These are phyloP conservation scores for Lepiota venenata DNA, from an alignment of 768 basidiomycete genomes.

Conservation along the genomic window DNA sequence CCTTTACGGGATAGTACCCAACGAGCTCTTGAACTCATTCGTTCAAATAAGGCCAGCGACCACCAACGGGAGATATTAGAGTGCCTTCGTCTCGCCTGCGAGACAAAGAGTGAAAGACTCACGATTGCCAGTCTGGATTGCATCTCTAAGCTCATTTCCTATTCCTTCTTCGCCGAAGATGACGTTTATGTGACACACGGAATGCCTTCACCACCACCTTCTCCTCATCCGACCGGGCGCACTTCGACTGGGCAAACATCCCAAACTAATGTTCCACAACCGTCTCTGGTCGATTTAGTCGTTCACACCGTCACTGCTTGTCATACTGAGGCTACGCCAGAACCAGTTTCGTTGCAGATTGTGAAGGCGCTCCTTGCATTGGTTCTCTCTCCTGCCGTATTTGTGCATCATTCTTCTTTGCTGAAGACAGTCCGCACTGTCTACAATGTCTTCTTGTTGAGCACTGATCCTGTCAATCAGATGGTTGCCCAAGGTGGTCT, in stretches of 20 bases:
- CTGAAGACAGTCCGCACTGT: constrained; percentile 97
- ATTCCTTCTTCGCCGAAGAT: constrained; percentile 91
- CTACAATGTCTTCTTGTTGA: constrained; percentile 95
- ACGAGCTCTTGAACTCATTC: constrained; percentile 79
- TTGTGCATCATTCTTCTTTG: constrained; percentile 94
- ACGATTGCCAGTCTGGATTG: constrained; percentile 98
- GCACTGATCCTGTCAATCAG: constrained; percentile 88
- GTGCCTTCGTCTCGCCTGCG: constrained; percentile 94
- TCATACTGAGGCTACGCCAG: constrained; percentile 84
- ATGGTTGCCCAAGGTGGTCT: constrained; percentile 98
- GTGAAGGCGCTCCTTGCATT: constrained; percentile 92
- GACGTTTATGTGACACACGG: constrained; percentile 32
- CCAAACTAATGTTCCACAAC: constrained; percentile 49
- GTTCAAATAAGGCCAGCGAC: constrained; percentile 69
- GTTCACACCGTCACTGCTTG: constrained; percentile 93
- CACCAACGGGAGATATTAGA: constrained; percentile 88
- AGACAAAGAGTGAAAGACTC: constrained; percentile 89
- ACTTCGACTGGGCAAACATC: constrained; percentile 40
- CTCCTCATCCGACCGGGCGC: constrained; percentile 50
- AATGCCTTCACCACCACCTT: constrained; percentile 74
- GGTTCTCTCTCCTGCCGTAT: constrained; percentile 79
- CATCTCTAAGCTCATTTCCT: constrained; percentile 95
- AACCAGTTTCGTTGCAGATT: constrained; percentile 92
- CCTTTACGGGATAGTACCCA: constrained; percentile 84
- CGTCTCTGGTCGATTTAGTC: constrained; percentile 88